Evolutionary conservation across 495 filamentous ascomycete genomes (phyloP).

Genomic region (Lasiosphaeria hispida): DNA sequence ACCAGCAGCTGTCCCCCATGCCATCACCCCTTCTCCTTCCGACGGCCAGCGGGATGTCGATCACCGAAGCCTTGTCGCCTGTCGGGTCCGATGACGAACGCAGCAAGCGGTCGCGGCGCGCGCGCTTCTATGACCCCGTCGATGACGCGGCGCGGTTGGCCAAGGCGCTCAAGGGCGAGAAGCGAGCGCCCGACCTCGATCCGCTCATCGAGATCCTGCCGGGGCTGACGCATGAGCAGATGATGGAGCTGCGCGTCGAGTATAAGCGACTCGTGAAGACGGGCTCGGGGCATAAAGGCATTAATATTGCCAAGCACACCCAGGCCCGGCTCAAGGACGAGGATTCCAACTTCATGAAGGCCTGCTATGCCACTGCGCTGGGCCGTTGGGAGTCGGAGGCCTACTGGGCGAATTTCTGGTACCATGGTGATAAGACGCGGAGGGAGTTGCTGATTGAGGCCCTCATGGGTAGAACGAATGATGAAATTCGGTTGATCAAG

Average conservation of each 20-base stretch:
- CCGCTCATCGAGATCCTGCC: constrained; percentile 82
- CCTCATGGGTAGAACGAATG: constrained; percentile 83
- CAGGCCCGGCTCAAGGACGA: constrained; percentile 72
- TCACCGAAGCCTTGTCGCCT: constrained; percentile 43
- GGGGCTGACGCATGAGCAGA: constrained; percentile 76
- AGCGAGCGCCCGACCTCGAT: constrained; percentile 62
- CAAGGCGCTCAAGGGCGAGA: constrained; percentile 67
- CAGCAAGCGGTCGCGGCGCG: constrained; percentile 49
- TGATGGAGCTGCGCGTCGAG: constrained; percentile 76
- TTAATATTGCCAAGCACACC: constrained; percentile 96
- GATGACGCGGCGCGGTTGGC: constrained; percentile 75
- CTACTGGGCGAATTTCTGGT: constrained; percentile 99
- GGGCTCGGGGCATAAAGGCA: constrained; percentile 66
- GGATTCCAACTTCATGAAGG: constrained; percentile 71
- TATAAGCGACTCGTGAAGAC: constrained; percentile 87
- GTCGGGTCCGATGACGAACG: constrained; percentile 42
- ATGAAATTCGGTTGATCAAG: constrained; percentile 87
- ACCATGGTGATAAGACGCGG: constrained; percentile 80
- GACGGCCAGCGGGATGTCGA: constrained; percentile 24
- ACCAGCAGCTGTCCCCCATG: constrained; percentile 94
- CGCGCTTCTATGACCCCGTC: constrained; percentile 71
- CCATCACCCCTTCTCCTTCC: constrained; percentile 66
- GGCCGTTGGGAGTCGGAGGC: constrained; percentile 92
- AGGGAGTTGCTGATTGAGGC: constrained; percentile 89
- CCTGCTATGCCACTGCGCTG: constrained; percentile 83